Percentiles rank a stretch among this genome's conserved stretches.
Evolutionary conservation across 1,139 yeast species (phyloP).

Genomic region (Taphrina deformans): DNA sequence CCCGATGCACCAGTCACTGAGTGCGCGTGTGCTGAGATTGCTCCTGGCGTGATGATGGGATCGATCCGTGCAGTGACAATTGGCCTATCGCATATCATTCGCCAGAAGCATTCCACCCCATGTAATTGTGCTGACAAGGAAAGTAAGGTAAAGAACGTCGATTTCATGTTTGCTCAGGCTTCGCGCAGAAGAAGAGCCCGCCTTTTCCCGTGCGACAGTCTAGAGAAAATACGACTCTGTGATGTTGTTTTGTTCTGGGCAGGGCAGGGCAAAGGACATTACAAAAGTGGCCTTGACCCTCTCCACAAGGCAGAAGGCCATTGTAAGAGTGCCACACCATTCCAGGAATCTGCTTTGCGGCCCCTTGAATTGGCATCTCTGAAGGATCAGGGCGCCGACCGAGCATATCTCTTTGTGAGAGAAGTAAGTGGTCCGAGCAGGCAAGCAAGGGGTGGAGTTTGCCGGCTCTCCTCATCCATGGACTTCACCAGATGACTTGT

Average conservation of each 20-base stretch:
- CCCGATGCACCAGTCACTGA: conserved; percentile 25
- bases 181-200: neutral
- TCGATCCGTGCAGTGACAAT: conserved; percentile 31
- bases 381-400: neutral
- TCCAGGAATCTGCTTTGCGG: conserved; percentile 2
- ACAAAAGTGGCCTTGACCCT: neutral
- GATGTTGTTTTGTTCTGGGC: neutral
- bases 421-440: conserved; percentile 2
- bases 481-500: neutral
- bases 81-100: conserved; percentile 24
- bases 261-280: neutral
- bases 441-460: neutral
- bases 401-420: neutral
- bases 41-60: conserved; percentile 30
- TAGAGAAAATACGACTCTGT: neutral
- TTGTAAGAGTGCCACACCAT: neutral
- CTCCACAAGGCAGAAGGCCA: neutral
- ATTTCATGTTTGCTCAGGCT: neutral
- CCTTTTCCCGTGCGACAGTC: neutral
- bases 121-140: conserved; percentile 8
- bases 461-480: neutral
- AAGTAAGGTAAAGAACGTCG: conserved; percentile 16
- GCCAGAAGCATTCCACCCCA: conserved; percentile 26
- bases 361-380: neutral
- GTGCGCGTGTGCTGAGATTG: conserved; percentile 28